phyloP scores from a whole-genome alignment of 805 yeast genomes.

The Saccharomyces kudriavzevii region DNA sequence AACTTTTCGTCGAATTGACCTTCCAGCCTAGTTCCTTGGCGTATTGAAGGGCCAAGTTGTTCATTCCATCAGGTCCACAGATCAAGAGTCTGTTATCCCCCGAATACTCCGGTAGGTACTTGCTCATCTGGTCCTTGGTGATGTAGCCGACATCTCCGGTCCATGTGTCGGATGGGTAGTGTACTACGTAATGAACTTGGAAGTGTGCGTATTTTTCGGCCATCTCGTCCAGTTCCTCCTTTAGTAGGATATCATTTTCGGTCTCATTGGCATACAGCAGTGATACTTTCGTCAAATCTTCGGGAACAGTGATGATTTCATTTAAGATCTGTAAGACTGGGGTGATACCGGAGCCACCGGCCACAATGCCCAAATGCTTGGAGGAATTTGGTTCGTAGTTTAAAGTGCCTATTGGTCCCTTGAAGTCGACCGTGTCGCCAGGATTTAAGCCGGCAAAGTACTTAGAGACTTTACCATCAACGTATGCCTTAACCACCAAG shows the following conservation, averaged over 20 bases:
- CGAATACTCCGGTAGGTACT: constrained; percentile 45
- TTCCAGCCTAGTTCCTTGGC: constrained; percentile 56
- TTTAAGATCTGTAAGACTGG: constrained; percentile 80
- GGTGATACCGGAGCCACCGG: constrained; percentile 87
- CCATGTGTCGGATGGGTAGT: constrained; percentile 46
- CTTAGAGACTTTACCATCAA: constrained; percentile 61
- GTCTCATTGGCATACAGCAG: constrained; percentile 69
- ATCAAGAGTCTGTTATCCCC: constrained; percentile 49
- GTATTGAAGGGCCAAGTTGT: constrained; percentile 40
- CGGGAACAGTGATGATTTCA: constrained; percentile 59
- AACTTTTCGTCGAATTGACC: constrained; percentile 37
- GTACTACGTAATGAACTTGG: constrained; percentile 50
- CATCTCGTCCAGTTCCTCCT: constrained; percentile 64
- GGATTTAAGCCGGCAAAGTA: constrained; percentile 54
- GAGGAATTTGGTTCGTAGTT: constrained; percentile 52
- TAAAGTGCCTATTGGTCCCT: constrained; percentile 76
- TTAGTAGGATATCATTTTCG: constrained; percentile 66
- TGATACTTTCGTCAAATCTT: constrained; percentile 52
- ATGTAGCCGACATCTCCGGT: constrained; percentile 51
- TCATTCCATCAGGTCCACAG: constrained; percentile 73
- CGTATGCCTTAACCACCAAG: constrained; percentile 66
- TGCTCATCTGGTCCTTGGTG: constrained; percentile 47
- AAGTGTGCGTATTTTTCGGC: constrained; percentile 55
- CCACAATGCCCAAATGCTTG: constrained; percentile 57
- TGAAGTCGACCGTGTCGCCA: constrained; percentile 61